phyloP scores from a whole-genome alignment of 257 asterid species.

The Cruciata laevipes region DNA sequence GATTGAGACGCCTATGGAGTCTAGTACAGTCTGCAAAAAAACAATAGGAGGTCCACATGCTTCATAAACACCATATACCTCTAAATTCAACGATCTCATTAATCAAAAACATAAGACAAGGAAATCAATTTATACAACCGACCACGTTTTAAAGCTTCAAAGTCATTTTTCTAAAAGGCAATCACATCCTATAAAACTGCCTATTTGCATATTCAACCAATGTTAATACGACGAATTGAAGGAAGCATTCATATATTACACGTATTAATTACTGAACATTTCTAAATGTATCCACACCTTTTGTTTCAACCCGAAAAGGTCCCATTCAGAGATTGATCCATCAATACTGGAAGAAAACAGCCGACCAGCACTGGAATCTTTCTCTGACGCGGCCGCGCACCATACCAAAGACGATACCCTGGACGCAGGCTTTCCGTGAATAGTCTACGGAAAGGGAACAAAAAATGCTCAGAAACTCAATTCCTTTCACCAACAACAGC shows the following conservation, averaged over 20 bases:
- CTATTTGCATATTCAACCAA: too few relatives aligned
- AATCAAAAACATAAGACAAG: background rate
- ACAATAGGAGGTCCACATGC: background rate
- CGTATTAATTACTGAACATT: background rate
- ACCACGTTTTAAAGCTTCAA: background rate
- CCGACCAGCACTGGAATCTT: conserved; percentile 43
- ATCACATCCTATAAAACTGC: too few relatives aligned
- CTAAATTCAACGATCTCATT: background rate
- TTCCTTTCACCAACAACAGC: background rate
- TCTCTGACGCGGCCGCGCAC: conserved; percentile 64
- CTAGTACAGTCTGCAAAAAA: conserved; percentile 60
- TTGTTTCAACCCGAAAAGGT: conserved; percentile 62
- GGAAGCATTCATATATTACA: background rate
- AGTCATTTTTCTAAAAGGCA: background rate
- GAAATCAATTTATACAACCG: too few relatives aligned
- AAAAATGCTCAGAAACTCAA: conserved; percentile 14
- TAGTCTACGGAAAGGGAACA: conserved; percentile 39
- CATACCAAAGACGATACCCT: conserved; percentile 84
- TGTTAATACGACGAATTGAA: too few relatives aligned
- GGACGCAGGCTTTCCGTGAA: conserved; percentile 79
- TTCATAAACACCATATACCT: background rate
- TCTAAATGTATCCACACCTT: conserved; percentile 39
- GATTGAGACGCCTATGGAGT: conserved; percentile 62
- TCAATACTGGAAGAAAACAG: conserved; percentile 79
- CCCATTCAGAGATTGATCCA: conserved; percentile 92